A percentile compares a stretch with the other conserved stretches of the same genome.
phyloP scores from a whole-genome alignment of 2,329 filamentous ascomycete species.

The Dissoconium aciculare region DNA sequence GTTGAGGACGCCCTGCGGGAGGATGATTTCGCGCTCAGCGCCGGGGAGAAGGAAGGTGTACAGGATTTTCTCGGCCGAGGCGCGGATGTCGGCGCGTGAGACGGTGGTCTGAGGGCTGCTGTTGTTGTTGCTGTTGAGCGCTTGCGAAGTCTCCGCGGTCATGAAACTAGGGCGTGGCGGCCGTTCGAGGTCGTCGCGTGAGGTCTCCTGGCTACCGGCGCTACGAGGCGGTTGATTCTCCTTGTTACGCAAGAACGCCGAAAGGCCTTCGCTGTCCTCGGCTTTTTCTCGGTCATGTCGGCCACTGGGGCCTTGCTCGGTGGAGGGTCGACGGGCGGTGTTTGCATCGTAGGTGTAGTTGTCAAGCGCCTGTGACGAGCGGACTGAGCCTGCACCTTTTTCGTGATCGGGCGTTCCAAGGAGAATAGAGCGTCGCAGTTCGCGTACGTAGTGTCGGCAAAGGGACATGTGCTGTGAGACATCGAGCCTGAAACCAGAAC shows the following conservation, averaged over 20 bases:
- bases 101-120: constrained; percentile 74
- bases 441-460: constrained; percentile 91
- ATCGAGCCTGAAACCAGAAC: constrained; percentile 66
- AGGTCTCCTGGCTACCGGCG: constrained; percentile 35
- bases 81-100: constrained; percentile 74
- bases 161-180: constrained; percentile 44
- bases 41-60: constrained; percentile 91
- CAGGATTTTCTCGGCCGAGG: constrained; percentile 95
- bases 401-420: constrained; percentile 85
- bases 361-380: constrained; percentile 65
- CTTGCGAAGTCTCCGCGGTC: constrained; percentile 37
- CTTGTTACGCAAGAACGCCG: constrained; percentile 60
- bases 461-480: constrained; percentile 98
- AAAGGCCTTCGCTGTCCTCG: constrained; percentile 54
- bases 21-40: constrained; percentile 89
- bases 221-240: constrained; percentile 28
- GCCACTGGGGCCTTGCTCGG: constrained; percentile 23
- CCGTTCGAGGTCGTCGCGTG: constrained; percentile 33
- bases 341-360: constrained; percentile 41
- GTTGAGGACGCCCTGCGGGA: constrained; percentile 73
- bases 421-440: constrained; percentile 82
- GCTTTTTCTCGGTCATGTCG: constrained; percentile 29
- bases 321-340: constrained; percentile 18
- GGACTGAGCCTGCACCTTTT: constrained; percentile 59
- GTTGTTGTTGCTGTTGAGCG: constrained; percentile 44